A percentile compares a stretch with the other conserved stretches of the same genome.
phyloP scores from a whole-genome alignment of 208 protist genomes.

The Lotmaria passim region DNA sequence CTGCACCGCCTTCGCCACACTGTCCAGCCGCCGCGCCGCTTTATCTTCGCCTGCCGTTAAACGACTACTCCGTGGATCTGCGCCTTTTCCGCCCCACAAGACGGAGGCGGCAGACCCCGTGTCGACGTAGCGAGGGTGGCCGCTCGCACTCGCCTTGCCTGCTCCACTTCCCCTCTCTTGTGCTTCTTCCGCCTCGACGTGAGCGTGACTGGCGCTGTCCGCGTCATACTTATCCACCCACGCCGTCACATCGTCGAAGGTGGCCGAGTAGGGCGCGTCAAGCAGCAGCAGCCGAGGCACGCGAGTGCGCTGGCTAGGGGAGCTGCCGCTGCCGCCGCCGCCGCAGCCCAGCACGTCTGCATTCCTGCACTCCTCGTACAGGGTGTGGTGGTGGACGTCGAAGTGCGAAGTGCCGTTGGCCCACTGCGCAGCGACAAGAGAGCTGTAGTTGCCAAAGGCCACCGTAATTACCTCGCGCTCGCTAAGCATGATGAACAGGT shows the following conservation, averaged over 20 bases:
- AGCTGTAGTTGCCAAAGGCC: slow-evolving; percentile 86
- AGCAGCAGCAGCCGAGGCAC: slow-evolving; percentile 78
- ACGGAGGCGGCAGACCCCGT: not conserved
- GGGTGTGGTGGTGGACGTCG: slow-evolving; percentile 67
- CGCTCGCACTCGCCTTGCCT: not conserved
- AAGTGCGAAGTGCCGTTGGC: slow-evolving; percentile 79
- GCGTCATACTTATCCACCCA: slow-evolving; percentile 20
- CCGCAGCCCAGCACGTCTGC: slow-evolving; percentile 42
- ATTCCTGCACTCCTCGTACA: slow-evolving; percentile 60
- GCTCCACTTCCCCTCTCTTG: not conserved
- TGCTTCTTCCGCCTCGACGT: slow-evolving; percentile 22
- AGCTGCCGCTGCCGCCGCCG: slow-evolving; percentile 5
- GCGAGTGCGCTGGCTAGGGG: slow-evolving; percentile 16
- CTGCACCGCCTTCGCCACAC: slow-evolving; percentile 11
- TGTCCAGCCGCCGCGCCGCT: not conserved
- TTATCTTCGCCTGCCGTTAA: too few species aligned
- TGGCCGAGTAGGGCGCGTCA: slow-evolving; percentile 72
- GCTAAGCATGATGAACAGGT: slow-evolving; percentile 9
- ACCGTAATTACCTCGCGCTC: slow-evolving; percentile 82
- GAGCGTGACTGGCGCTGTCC: slow-evolving; percentile 8
- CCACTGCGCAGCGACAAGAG: slow-evolving; percentile 87
- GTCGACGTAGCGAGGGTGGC: not conserved
- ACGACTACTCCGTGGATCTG: too few species aligned
- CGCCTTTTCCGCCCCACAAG: slow-evolving; percentile 1
- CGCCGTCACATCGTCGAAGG: slow-evolving; percentile 41